These are phyloP conservation scores for Eutrema yunnanense DNA, from an alignment of 345 rosid species.

Conservation along the genomic window DNA sequence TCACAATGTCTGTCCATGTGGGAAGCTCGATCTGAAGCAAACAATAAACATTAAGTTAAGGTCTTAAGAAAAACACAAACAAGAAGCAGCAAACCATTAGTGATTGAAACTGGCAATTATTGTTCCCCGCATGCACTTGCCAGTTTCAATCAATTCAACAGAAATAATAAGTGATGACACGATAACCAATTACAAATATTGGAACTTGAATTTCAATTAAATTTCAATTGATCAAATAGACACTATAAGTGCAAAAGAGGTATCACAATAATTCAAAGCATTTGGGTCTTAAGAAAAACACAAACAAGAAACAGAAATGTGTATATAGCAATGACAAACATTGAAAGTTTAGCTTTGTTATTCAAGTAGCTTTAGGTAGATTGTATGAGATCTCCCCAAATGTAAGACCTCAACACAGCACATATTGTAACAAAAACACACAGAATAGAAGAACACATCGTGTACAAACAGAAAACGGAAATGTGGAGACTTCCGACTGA, in stretches of 20 bases:
- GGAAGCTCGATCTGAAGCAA: slow-evolving; percentile 75
- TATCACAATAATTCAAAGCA: background rate
- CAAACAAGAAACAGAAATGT: background rate
- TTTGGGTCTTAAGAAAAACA: background rate
- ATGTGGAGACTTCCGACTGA: background rate
- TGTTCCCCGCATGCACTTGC: background rate
- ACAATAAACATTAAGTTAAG: background rate
- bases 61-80: background rate
- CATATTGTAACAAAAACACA: background rate
- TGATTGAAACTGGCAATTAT: background rate
- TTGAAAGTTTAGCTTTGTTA: no score
- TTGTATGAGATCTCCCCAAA: background rate
- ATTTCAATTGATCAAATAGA: background rate
- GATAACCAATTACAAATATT: background rate
- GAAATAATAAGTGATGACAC: no score
- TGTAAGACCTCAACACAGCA: background rate
- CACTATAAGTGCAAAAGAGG: background rate
- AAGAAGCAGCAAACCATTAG: background rate
- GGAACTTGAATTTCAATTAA: no score
- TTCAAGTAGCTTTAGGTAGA: background rate
- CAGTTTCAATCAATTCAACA: no score
- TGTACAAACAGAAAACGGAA: background rate
- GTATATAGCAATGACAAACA: background rate
- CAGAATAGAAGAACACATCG: background rate
- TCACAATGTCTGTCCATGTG: slow-evolving; percentile 80